Evolutionary conservation across 371 early-diverging fungal species (phyloP).

Genomic region (Mortierella sp.): DNA sequence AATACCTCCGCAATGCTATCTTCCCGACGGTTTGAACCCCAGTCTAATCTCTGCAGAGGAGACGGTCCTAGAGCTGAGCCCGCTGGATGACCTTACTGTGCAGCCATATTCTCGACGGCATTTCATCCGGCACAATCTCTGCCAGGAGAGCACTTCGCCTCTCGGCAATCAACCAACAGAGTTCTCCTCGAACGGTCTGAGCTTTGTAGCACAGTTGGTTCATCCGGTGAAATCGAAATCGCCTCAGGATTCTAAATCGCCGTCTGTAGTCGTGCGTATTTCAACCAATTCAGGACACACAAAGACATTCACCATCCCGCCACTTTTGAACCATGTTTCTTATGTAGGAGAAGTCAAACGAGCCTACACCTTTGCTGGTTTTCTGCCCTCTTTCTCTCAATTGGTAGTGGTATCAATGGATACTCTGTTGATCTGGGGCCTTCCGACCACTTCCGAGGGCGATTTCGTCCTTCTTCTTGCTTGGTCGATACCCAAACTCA

Average conservation of each 20-base stretch:
- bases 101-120: neutral
- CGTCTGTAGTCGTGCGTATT: too few species aligned
- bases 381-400: neutral
- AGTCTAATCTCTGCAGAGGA: too few species aligned
- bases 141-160: neutral
- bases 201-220: neutral
- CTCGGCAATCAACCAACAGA: neutral
- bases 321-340: neutral
- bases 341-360: too few species aligned
- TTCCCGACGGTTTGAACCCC: too few species aligned
- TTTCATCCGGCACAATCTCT: neutral
- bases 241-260: too few species aligned
- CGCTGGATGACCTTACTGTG: neutral
- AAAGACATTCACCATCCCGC: neutral
- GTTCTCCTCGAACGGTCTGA: neutral
- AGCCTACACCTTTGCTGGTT: neutral
- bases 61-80: too few species aligned
- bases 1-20: neutral
- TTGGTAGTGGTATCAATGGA: neutral
- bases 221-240: too few species aligned
- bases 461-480: neutral
- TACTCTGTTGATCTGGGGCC: neutral
- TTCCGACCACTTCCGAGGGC: neutral
- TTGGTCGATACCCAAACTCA: neutral
- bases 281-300: too few species aligned